phyloP scores from a whole-genome alignment of 768 basidiomycete species.

The Boletus bicolor region DNA sequence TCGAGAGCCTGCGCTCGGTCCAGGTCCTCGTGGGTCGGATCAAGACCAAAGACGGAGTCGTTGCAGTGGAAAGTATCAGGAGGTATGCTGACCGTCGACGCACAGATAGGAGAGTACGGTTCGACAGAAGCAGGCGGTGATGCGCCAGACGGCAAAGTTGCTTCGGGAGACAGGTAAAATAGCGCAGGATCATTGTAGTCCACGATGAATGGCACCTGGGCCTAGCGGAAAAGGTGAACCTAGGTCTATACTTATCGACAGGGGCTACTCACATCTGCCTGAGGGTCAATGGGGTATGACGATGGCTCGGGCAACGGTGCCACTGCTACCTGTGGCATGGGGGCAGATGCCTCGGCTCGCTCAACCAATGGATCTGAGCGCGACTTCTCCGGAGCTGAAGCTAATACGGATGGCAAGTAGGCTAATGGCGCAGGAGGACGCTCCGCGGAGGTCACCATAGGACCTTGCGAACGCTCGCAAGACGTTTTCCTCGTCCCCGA shows the following conservation, averaged over 20 bases:
- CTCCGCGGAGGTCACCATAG: constrained; percentile 2
- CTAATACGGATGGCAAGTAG: constrained; percentile 17
- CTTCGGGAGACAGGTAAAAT: constrained; percentile 4
- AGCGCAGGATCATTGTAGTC: neutral
- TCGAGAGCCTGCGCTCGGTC: constrained; percentile 30
- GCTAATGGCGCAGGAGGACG: neutral
- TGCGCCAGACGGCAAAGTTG: neutral
- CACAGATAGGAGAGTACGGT: neutral
- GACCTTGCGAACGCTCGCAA: constrained; percentile 11
- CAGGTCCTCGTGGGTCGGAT: constrained; percentile 13
- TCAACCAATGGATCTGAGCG: constrained; percentile 5
- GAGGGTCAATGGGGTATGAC: neutral
- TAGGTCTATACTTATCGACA: neutral
- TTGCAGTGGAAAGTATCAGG: constrained; percentile 2
- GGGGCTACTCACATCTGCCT: constrained; percentile 10
- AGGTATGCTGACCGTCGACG: neutral
- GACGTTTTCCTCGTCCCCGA: constrained; percentile 19
- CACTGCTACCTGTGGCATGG: neutral
- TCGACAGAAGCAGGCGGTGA: constrained; percentile 4
- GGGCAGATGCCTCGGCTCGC: neutral
- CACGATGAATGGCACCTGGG: neutral
- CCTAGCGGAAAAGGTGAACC: neutral
- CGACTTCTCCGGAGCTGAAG: constrained; percentile 1
- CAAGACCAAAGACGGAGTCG: constrained; percentile 1
- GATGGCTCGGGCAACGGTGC: neutral